phyloP scores from a whole-genome alignment of 768 basidiomycete genomes.

The Kwoniella dendrophila region DNA sequence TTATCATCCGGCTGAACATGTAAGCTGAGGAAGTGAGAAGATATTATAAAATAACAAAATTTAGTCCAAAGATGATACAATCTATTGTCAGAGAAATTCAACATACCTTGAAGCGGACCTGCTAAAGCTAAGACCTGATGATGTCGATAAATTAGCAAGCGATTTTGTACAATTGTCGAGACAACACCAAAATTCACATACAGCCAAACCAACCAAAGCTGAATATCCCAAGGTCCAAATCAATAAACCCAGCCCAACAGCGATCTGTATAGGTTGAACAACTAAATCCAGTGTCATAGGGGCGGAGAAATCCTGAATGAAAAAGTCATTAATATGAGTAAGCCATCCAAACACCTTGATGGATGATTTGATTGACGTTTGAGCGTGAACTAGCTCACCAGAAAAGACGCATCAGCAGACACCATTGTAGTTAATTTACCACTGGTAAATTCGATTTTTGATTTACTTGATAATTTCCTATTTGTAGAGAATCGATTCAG shows the following conservation, averaged over 20 bases:
- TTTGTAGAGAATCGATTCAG: neutral
- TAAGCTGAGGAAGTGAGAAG: conserved; percentile 7
- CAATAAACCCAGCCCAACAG: conserved; percentile 66
- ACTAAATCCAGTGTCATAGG: conserved; percentile 28
- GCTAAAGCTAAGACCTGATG: conserved; percentile 59
- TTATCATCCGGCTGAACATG: conserved; percentile 28
- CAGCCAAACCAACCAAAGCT: conserved; percentile 63
- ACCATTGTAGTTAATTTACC: conserved; percentile 74
- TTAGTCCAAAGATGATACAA: too few relatives aligned
- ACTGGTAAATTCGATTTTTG: conserved; percentile 64
- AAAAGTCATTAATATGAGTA: neutral
- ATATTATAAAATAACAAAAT: too few relatives aligned
- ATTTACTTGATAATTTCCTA: conserved; percentile 64
- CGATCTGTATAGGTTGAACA: conserved; percentile 59
- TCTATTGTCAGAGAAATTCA: neutral
- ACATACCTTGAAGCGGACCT: conserved; percentile 63
- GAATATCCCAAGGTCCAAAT: conserved; percentile 71
- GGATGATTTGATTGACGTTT: neutral
- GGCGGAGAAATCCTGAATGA: conserved; percentile 27
- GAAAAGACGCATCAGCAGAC: conserved; percentile 64
- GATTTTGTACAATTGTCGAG: neutral
- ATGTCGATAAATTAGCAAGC: neutral
- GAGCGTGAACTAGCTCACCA: conserved; percentile 55
- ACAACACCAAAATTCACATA: conserved; percentile 4
- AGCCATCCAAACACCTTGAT: too few relatives aligned